Conservation (phyloP, 1,284 basidiomycete species). For the Ceratobasidium sp. region DNA sequence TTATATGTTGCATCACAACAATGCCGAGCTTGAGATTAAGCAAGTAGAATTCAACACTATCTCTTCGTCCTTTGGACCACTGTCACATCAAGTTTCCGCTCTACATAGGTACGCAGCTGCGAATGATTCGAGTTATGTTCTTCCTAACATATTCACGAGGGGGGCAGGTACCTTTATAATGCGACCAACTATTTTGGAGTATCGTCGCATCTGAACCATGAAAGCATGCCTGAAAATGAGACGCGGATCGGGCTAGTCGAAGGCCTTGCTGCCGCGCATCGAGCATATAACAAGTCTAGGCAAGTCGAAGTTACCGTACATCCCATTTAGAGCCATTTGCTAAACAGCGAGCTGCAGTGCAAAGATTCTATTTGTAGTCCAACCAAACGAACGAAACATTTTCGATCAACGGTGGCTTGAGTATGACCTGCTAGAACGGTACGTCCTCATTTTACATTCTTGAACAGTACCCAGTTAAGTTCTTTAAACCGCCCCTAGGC, state of each 20-base stretch:
- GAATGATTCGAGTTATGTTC: slow-evolving; percentile 17
- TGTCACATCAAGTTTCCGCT: slow-evolving; percentile 78
- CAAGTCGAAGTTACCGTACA: slow-evolving; percentile 56
- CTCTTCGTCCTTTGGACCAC: slow-evolving; percentile 87
- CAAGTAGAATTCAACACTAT: slow-evolving; percentile 99
- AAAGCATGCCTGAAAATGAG: slow-evolving; percentile 79
- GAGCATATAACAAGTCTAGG: slow-evolving; percentile 66
- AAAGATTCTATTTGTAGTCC: slow-evolving; percentile 87
- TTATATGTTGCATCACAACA: slow-evolving; percentile 83
- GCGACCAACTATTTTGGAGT: slow-evolving; percentile 73
- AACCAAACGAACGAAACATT: slow-evolving; percentile 91
- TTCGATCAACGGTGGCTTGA: slow-evolving; percentile 95
- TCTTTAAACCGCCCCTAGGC: slow-evolving; percentile 59
- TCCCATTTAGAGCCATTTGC: slow-evolving; percentile 19
- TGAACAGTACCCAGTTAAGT: background rate
- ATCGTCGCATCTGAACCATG: slow-evolving; percentile 64
- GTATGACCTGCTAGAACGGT: slow-evolving; percentile 83
- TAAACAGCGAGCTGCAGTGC: too few species aligned
- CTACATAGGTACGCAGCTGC: slow-evolving; percentile 74
- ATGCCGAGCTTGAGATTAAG: slow-evolving; percentile 66
- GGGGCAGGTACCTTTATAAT: slow-evolving; percentile 69
- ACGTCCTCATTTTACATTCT: slow-evolving; percentile 47
- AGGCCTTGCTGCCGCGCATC: slow-evolving; percentile 84
- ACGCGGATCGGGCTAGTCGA: slow-evolving; percentile 75
- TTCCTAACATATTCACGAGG: background rate